Conservation (phyloP, 1,284 basidiomycete species). For the Malassezia brasiliensis region DNA sequence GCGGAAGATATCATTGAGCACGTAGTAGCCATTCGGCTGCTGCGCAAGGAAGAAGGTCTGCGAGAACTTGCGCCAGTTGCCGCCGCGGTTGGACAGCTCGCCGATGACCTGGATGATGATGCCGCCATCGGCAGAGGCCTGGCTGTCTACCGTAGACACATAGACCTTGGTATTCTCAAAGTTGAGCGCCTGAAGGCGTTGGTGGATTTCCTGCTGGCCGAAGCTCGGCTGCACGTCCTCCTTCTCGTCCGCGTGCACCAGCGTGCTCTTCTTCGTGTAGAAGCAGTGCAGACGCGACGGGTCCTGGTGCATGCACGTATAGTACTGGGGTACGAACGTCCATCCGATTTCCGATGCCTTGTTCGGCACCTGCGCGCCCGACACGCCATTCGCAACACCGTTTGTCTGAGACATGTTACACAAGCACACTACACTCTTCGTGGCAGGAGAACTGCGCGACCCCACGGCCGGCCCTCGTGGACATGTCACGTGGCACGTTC, state of each 20-base stretch:
- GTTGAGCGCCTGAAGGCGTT: slow-evolving; percentile 82
- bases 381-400: slow-evolving; percentile 3
- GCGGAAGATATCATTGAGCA: slow-evolving; percentile 99
- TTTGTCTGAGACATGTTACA: slow-evolving; percentile 11
- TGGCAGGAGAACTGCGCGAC: neutral
- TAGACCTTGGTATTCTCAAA: slow-evolving; percentile 96
- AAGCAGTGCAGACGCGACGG: slow-evolving; percentile 94
- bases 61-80: slow-evolving; percentile 90
- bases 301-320: slow-evolving; percentile 92
- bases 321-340: slow-evolving; percentile 50
- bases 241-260: slow-evolving; percentile 69
- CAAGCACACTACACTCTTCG: neutral
- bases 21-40: slow-evolving; percentile 97
- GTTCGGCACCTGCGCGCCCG: neutral
- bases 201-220: slow-evolving; percentile 97
- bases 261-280: slow-evolving; percentile 91
- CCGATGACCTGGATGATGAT: slow-evolving; percentile 99
- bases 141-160: slow-evolving; percentile 56
- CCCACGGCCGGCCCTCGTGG: neutral
- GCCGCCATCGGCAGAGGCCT: slow-evolving; percentile 78
- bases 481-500: neutral
- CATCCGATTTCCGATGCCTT: slow-evolving; percentile 47
- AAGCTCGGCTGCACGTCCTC: slow-evolving; percentile 68
- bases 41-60: slow-evolving; percentile 99
- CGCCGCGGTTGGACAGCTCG: slow-evolving; percentile 78